Percentiles rank a stretch among this genome's conserved stretches.
phyloP scores from a whole-genome alignment of 2,329 filamentous ascomycete species.

The Immersiporthe knoxdaviesiana region DNA sequence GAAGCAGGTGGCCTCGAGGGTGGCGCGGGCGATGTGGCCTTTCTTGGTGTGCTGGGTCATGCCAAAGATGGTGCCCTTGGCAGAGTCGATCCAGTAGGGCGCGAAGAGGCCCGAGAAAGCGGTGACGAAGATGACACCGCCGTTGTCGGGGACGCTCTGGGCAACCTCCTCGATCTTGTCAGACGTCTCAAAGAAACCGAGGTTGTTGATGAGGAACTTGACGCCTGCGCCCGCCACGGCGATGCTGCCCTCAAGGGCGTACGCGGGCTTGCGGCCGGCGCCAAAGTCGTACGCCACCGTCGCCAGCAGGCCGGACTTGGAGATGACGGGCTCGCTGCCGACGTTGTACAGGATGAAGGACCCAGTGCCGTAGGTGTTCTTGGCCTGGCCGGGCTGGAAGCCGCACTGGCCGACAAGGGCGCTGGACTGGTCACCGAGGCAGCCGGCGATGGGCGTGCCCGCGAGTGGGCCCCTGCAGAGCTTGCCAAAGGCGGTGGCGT shows the following conservation, averaged over 20 bases:
- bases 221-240: conserved; percentile 81
- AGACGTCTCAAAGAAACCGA: conserved; percentile 60
- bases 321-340: conserved; percentile 82
- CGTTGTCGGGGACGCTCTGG: conserved; percentile 67
- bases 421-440: conserved; percentile 83
- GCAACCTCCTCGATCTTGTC: conserved; percentile 56
- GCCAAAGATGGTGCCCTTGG: conserved; percentile 84
- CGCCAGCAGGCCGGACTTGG: conserved; percentile 78
- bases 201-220: conserved; percentile 71
- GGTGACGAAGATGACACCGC: conserved; percentile 84
- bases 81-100: conserved; percentile 94
- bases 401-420: conserved; percentile 85
- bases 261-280: conserved; percentile 62
- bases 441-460: conserved; percentile 78
- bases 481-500: conserved; percentile 71
- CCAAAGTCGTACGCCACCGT: conserved; percentile 87
- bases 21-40: conserved; percentile 86
- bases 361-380: conserved; percentile 90
- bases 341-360: conserved; percentile 92
- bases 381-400: conserved; percentile 79
- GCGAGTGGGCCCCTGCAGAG: conserved; percentile 67
- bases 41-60: conserved; percentile 84
- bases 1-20: conserved; percentile 88
- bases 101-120: conserved; percentile 91
- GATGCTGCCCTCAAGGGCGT: conserved; percentile 83